Conservation (phyloP, 2,329 filamentous ascomycete genomes). For the Aspergillus fumigatus region DNA sequence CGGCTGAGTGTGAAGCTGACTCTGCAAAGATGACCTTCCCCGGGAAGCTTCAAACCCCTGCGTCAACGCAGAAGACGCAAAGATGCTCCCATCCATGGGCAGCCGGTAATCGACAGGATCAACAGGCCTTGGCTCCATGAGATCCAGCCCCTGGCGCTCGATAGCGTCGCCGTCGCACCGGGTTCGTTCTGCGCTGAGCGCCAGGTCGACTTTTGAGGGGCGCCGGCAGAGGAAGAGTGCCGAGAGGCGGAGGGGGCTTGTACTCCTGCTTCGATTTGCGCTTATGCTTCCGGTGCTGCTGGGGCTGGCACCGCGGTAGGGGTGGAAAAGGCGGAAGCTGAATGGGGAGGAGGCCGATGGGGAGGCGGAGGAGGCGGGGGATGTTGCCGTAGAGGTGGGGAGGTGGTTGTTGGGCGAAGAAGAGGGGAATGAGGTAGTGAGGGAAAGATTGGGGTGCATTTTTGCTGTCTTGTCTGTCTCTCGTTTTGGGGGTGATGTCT, state of each 20-base stretch:
- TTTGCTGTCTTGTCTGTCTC: slow-evolving; percentile 5
- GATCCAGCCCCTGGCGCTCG: slow-evolving; percentile 37
- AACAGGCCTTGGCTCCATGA: slow-evolving; percentile 44
- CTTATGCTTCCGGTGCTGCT: slow-evolving; percentile 8
- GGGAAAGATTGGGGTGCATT: slow-evolving; percentile 24
- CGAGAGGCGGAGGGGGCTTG: slow-evolving; percentile 26
- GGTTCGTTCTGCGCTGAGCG: slow-evolving; percentile 39
- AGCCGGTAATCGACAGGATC: slow-evolving; percentile 27
- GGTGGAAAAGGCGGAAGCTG: slow-evolving; percentile 12
- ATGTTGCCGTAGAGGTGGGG: slow-evolving; percentile 22
- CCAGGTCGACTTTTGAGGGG: slow-evolving; percentile 42
- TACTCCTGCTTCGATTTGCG: slow-evolving; percentile 22
- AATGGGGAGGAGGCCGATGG: slow-evolving; percentile 20
- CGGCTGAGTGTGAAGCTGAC: slow-evolving; percentile 4
- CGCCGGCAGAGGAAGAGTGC: slow-evolving; percentile 35
- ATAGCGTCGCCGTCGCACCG: slow-evolving; percentile 36
- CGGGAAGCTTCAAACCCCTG: background rate
- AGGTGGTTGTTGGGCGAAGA: slow-evolving; percentile 15
- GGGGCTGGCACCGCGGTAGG: slow-evolving; percentile 15
- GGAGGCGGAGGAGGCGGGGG: slow-evolving; percentile 20
- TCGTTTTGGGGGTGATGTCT: slow-evolving; percentile 1
- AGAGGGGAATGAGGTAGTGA: slow-evolving; percentile 28
- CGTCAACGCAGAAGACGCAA: slow-evolving; percentile 1
- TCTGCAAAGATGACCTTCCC: background rate
- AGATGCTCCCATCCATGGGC: slow-evolving; percentile 18